phyloP scores from a whole-genome alignment of 495 filamentous ascomycete genomes.

The Xylaria intraflava region DNA sequence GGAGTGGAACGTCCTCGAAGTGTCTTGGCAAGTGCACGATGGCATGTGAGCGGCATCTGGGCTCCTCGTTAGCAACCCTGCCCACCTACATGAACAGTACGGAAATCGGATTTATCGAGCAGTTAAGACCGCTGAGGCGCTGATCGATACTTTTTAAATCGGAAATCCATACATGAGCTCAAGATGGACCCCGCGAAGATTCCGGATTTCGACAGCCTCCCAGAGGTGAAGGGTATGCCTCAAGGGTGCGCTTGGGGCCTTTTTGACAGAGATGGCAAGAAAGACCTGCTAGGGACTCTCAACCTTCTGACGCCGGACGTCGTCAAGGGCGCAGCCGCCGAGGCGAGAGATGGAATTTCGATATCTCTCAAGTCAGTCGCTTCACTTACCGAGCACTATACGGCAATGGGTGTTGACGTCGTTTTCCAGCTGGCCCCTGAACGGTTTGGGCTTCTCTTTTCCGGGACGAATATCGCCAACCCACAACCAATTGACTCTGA shows the following conservation, averaged over 20 bases:
- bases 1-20: no score
- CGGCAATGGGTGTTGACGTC: slow-evolving; percentile 14
- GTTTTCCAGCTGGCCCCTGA: slow-evolving; percentile 34
- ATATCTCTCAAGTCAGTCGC: slow-evolving; percentile 52
- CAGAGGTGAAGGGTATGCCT: slow-evolving; percentile 52
- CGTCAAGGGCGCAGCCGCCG: slow-evolving; percentile 43
- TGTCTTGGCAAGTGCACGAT: no score
- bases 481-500: slow-evolving; percentile 45
- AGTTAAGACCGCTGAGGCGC: no score
- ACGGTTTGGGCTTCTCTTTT: slow-evolving; percentile 39
- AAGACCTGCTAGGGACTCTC: slow-evolving; percentile 52
- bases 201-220: slow-evolving; percentile 53
- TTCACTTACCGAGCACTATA: slow-evolving; percentile 5
- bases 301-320: slow-evolving; percentile 54
- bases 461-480: slow-evolving; percentile 47
- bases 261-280: slow-evolving; percentile 55
- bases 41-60: no score
- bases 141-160: background rate
- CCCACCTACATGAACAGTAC: no score
- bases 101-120: no score
- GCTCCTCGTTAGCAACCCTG: no score
- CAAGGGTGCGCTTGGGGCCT: slow-evolving; percentile 62
- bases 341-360: slow-evolving; percentile 48
- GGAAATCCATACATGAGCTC: background rate
- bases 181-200: slow-evolving; percentile 16